phyloP scores from a whole-genome alignment of 306 rosid species.

The Vigna mungo region DNA sequence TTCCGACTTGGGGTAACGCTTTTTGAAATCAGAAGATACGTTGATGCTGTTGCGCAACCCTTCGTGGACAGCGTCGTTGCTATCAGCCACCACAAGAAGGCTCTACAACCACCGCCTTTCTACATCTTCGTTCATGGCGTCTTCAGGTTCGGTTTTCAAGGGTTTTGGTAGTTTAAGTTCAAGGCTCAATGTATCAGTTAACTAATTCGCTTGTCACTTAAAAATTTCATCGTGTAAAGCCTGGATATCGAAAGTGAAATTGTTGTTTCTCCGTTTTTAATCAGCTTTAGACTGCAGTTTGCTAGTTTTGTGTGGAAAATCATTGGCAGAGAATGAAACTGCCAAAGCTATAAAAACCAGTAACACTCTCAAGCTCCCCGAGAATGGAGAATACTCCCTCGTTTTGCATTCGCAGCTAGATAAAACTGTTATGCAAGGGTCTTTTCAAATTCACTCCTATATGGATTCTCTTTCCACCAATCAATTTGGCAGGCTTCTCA shows the following conservation, averaged over 20 bases:
- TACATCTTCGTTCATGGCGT: slow-evolving; percentile 37
- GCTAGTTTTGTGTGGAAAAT: slow-evolving; percentile 76
- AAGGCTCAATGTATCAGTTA: slow-evolving; percentile 8
- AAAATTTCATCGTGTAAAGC: slow-evolving; percentile 4
- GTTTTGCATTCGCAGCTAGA: slow-evolving; percentile 63
- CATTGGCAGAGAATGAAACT: slow-evolving; percentile 61
- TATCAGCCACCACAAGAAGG: slow-evolving; percentile 24
- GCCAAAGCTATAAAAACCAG: slow-evolving; percentile 61
- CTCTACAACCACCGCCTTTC: slow-evolving; percentile 34
- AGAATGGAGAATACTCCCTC: slow-evolving; percentile 49
- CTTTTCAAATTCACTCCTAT: slow-evolving; percentile 62
- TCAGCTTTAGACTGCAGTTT: slow-evolving; percentile 58
- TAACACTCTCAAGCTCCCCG: slow-evolving; percentile 68
- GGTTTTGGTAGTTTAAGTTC: slow-evolving; percentile 4
- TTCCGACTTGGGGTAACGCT: not conserved
- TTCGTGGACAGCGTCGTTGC: slow-evolving; percentile 18
- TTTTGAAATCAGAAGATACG: slow-evolving; percentile 16
- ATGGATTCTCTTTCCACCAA: slow-evolving; percentile 72
- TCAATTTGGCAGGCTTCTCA: slow-evolving; percentile 81
- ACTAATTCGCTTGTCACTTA: slow-evolving; percentile 13
- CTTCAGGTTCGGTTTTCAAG: slow-evolving; percentile 52
- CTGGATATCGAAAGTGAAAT: slow-evolving; percentile 34
- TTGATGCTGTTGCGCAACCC: slow-evolving; percentile 47
- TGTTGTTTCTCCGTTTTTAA: slow-evolving; percentile 29
- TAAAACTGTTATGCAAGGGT: slow-evolving; percentile 42